Conservation (phyloP, 768 basidiomycete species). For the Mycena albidolilacea region DNA sequence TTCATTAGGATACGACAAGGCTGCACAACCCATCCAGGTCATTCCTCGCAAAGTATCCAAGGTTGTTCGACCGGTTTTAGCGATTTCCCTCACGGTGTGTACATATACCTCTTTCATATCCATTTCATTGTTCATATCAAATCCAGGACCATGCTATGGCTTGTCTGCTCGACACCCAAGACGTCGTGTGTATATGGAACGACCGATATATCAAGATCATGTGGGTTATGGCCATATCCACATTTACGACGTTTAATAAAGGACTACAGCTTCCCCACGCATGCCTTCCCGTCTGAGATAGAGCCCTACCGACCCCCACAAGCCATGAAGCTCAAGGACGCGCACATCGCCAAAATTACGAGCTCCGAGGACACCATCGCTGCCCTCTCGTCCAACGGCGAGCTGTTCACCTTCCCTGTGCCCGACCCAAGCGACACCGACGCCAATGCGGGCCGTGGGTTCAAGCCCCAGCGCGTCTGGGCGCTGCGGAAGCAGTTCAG, state of each 20-base stretch:
- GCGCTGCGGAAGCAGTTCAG: constrained; percentile 89
- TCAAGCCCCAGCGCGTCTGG: constrained; percentile 94
- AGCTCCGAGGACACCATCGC: constrained; percentile 87
- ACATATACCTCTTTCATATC: background rate
- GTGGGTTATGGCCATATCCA: constrained; percentile 53
- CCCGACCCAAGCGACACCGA: constrained; percentile 53
- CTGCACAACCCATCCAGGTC: constrained; percentile 80
- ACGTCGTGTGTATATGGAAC: constrained; percentile 89
- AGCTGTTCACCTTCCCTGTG: constrained; percentile 87
- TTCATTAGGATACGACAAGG: constrained; percentile 79
- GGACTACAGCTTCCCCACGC: constrained; percentile 75
- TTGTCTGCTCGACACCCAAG: constrained; percentile 82
- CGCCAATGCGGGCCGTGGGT: constrained; percentile 49
- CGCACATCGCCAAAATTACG: constrained; percentile 85
- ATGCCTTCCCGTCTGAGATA: constrained; percentile 83
- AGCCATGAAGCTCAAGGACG: constrained; percentile 66
- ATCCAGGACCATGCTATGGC: constrained; percentile 85
- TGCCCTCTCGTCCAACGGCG: constrained; percentile 88
- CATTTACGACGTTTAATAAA: constrained; percentile 1
- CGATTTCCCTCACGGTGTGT: constrained; percentile 82
- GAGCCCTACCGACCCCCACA: constrained; percentile 88
- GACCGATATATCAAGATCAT: constrained; percentile 82
- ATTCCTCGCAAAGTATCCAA: constrained; percentile 87
- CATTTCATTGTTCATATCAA: background rate
- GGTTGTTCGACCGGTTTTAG: constrained; percentile 77